Evolutionary conservation across 2,329 filamentous ascomycete species (phyloP), one percentile per base, ranked within the genome.

Genomic region (Xylaria sp.): DNA sequence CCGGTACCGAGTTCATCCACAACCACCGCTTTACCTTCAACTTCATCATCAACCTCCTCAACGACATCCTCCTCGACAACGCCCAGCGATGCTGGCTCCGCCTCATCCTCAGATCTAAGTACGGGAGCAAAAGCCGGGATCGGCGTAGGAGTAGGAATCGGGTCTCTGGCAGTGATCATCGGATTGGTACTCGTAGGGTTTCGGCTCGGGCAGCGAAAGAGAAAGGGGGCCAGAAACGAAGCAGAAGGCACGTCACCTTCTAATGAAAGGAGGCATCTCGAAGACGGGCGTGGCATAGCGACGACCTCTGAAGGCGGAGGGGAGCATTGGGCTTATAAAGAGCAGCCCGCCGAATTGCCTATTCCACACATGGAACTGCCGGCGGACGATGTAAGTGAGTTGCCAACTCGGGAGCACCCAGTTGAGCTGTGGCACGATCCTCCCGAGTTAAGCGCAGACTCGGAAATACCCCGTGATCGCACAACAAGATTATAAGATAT

Each of bases 61-160:
- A n/a, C 63, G 8, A 57, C 63, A 0, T 28, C 63, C 30, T 53
- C 65, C n/a, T 15, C 67, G 10, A 43, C 64, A 32, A 23, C 41
- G 30, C 32, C 59, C 53, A 63, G n/a, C 39, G 56, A 41, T 20
- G 32, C 34, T 12, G 41, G 6, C 25, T 9, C 62, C n/a, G 45
- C 30, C 13, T 3, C 30, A 13, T 8, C 43, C 18, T 59, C 65
- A 4, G 59, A 30, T 43, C 60, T 71, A 2, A 68, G 30, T 13
- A 66, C 69, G 30, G 66, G 59, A n/a, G 63, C 60, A 18, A 68
- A 68, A n/a, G 62, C 63, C 20, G 69, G 69, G 7, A 76, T 84
- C 4, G 81, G 79, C 4, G 77, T 81, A 0, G 82, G 81, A 20
- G 76, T 77, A 2, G 75, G 70, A n/a, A 69, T 77, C 30, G 78